Conservation (phyloP, 2,329 filamentous ascomycete species). For the Graphiopsis chlorocephala region DNA sequence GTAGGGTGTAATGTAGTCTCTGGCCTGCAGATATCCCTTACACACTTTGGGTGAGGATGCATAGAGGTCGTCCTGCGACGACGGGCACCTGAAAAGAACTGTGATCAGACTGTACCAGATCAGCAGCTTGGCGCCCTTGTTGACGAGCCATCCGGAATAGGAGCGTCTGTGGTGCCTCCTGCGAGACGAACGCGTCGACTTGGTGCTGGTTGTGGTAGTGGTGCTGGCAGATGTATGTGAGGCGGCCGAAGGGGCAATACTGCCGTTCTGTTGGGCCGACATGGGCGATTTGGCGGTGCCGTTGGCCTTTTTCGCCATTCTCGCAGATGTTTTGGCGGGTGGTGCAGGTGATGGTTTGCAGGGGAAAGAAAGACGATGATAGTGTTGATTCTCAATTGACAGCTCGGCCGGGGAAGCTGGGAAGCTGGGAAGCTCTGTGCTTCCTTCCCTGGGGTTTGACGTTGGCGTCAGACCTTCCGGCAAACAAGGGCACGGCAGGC, state of each 20-base stretch:
- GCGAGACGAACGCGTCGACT: constrained; percentile 18
- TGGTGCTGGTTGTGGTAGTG: constrained; percentile 1
- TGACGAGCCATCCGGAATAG: constrained; percentile 25
- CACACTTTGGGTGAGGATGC: constrained; percentile 74
- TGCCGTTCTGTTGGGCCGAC: constrained; percentile 24
- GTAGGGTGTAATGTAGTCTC: constrained; percentile 68
- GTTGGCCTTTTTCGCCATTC: constrained; percentile 3
- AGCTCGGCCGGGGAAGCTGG: constrained; percentile 3
- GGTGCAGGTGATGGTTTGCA: not conserved
- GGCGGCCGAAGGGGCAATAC: constrained; percentile 4
- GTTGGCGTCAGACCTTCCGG: not conserved
- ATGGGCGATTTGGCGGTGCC: constrained; percentile 14
- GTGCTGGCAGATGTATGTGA: constrained; percentile 11
- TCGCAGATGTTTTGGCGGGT: not conserved
- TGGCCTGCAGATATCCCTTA: constrained; percentile 71
- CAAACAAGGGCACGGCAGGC: not conserved
- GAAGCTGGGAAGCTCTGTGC: not conserved
- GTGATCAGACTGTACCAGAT: constrained; percentile 87
- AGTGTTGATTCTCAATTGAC: not conserved
- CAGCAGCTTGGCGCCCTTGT: constrained; percentile 53
- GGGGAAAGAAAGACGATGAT: not conserved
- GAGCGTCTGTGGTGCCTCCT: constrained; percentile 20
- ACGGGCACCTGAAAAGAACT: constrained; percentile 77
- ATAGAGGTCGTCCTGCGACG: constrained; percentile 63
- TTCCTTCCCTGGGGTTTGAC: no score